Percentiles rank a stretch among this genome's conserved stretches.
Evolutionary conservation across 2,329 filamentous ascomycete species (phyloP).

Genomic region (Ophiognomonia clavigignenti-juglandacearum): DNA sequence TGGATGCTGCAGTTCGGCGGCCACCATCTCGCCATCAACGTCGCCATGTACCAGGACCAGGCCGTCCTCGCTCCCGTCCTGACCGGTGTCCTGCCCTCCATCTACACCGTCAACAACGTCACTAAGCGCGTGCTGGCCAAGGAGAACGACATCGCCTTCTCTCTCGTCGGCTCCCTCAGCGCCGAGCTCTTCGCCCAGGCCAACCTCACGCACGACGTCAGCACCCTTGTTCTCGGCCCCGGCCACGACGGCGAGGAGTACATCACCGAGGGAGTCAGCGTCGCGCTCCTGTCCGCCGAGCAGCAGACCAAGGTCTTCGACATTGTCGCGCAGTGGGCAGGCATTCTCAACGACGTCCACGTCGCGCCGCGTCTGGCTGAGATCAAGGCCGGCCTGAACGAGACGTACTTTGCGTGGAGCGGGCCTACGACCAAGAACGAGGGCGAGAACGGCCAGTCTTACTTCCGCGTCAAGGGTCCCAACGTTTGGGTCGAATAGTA

Average conservation of each 20-base stretch:
- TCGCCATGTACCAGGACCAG: neutral
- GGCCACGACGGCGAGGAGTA: neutral
- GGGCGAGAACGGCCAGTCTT: neutral
- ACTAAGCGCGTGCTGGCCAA: neutral
- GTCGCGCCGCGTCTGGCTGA: neutral
- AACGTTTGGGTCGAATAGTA: neutral
- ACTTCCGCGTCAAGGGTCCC: neutral
- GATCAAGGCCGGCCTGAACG: neutral
- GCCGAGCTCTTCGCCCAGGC: neutral
- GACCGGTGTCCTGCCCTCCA: neutral
- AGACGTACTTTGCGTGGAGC: neutral
- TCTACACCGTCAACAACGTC: neutral
- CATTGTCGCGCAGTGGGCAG: neutral
- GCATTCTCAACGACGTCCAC: neutral
- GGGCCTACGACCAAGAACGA: neutral
- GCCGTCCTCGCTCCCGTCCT: neutral
- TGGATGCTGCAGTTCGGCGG: neutral
- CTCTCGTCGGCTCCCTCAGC: neutral
- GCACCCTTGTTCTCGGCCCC: neutral
- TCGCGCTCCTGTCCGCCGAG: neutral
- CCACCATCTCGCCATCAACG: neutral
- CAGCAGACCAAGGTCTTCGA: neutral
- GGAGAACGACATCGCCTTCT: neutral
- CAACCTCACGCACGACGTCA: neutral
- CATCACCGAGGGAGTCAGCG: neutral